Base-by-base conservation (phyloP, 257 asterid species). In the Solanum clarkiae region DNA sequence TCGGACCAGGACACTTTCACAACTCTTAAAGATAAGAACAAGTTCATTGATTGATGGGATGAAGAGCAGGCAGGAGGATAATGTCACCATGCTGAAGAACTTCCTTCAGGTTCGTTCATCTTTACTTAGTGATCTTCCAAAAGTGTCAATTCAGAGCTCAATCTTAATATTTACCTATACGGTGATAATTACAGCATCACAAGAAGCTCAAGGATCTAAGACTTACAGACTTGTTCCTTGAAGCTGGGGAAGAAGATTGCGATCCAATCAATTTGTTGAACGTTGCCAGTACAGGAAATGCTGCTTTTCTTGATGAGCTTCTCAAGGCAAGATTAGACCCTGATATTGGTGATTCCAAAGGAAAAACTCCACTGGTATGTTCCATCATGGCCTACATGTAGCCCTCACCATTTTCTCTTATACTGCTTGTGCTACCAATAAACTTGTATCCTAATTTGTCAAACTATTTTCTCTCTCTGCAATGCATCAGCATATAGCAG, bases 271-370 rank as follows among this genome's bases (percentile, higher is more conserved):
- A 92, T 86, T 89, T 96, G 95, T 85, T 93, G 10, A 92, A 94
- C 4, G 97, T 96, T 47, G 97, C 97, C 14, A 88, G 88, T n/a
- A 94, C 97, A 3, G 98, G 98, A 14, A 96, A 96, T 88, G 96
- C 98, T 74, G 93, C 94, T 81, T 94, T 96, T 86, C 97, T 96
- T n/a, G 92, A 93, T 65, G 99, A 93, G 90, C 98, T 96, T 68
- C 97, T 96, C 26, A 92, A 90, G 88, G 95, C 97, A 11, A 97
- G 98, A 13, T 80, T 94, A 57, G 99, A 96, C 75, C 97, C 98
- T 69, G 91, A 96, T 86, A 90, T 94, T 83, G 97, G 98, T 80
- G 98, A 95, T 86, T 85, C 94, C 44, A 89, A 89, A 70, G 98
- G 99, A 79, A 92, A 88, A 84, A 94, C 99, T 2, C 97, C 98